Evolutionary conservation across 352 stramenopile genomes (phyloP).

Genomic region (Pythium brassicae): DNA sequence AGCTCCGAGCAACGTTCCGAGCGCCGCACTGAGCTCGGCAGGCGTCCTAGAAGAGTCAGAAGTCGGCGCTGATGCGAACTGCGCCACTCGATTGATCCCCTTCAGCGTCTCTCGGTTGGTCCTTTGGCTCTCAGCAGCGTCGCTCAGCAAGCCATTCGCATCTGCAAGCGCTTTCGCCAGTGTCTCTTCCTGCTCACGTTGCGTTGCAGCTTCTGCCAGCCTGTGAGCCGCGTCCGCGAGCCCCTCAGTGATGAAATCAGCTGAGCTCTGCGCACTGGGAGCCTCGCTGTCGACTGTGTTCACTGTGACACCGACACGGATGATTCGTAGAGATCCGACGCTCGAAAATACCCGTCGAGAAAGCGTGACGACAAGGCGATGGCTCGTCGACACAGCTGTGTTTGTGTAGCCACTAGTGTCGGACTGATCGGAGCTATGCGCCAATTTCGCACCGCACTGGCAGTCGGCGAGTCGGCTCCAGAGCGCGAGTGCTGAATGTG

Average conservation of each 20-base stretch:
- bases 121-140: neutral
- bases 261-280: neutral
- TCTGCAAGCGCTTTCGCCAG: neutral
- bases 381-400: neutral
- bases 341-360: neutral
- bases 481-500: constrained; percentile 6
- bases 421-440: too few species aligned
- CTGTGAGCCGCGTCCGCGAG: neutral
- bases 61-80: neutral
- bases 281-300: neutral
- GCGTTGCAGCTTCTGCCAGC: neutral
- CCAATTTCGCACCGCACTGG: neutral
- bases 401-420: too few species aligned
- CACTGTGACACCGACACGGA: constrained; percentile 1
- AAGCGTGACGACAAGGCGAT: neutral
- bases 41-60: neutral
- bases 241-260: neutral
- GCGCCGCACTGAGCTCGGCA: neutral
- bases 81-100: neutral
- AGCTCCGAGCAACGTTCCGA: neutral
- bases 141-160: neutral
- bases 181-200: neutral
- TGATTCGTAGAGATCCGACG: neutral
- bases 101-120: neutral
- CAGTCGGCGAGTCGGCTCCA: neutral